phyloP scores from a whole-genome alignment of 306 rosid genomes.

The Acacia crassicarpa region DNA sequence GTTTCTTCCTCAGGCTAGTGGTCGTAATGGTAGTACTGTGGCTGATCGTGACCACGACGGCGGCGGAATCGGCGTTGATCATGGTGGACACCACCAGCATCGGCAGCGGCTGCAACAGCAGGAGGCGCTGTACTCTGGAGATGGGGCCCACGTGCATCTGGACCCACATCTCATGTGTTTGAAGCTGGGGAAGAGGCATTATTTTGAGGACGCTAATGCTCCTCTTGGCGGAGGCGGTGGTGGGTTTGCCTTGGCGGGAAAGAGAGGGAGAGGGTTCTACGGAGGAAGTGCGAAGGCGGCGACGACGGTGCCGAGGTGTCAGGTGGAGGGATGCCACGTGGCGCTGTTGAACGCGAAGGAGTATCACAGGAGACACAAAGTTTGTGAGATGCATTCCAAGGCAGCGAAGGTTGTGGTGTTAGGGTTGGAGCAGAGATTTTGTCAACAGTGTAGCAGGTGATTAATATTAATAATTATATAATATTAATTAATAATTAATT shows the following conservation, averaged over 20 bases:
- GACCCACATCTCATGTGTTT: constrained; percentile 82
- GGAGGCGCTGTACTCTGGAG: constrained; percentile 34
- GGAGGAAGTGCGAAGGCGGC: not conserved
- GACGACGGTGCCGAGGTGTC: constrained; percentile 64
- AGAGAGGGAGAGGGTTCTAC: constrained; percentile 45
- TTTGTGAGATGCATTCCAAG: constrained; percentile 92
- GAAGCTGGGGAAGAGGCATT: constrained; percentile 93
- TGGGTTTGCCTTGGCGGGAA: constrained; percentile 31
- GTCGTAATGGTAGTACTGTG: too few species aligned
- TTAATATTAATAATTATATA: not conserved
- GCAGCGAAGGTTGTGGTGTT: constrained; percentile 79
- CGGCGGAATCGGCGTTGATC: not conserved
- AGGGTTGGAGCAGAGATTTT: constrained; percentile 89
- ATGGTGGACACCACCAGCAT: not conserved
- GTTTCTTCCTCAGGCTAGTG: constrained; percentile 23
- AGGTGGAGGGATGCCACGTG: constrained; percentile 95
- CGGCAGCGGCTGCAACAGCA: not conserved
- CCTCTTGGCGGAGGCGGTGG: constrained; percentile 1
- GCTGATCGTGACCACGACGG: not conserved
- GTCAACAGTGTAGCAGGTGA: constrained; percentile 98
- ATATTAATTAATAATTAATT: too few species aligned
- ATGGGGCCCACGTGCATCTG: constrained; percentile 50
- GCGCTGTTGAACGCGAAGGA: constrained; percentile 78
- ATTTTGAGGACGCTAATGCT: constrained; percentile 66
- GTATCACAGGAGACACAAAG: constrained; percentile 92